phyloP scores from a whole-genome alignment of 2,329 filamentous ascomycete genomes.

The Furcasterigmium sp. region DNA sequence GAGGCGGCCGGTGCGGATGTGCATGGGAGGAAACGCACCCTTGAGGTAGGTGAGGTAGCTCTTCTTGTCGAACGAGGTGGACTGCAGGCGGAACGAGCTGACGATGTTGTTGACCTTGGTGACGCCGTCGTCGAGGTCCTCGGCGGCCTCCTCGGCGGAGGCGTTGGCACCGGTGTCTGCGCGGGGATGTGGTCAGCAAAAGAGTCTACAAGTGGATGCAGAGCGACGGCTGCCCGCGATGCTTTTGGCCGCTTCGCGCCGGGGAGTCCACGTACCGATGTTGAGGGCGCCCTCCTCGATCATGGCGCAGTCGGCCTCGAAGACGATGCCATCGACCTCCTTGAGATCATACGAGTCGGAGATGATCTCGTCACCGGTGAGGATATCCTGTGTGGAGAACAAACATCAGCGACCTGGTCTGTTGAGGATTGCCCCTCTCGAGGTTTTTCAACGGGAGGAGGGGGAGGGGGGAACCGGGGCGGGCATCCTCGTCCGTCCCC shows the following conservation, averaged over 20 bases:
- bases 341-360: constrained; percentile 89
- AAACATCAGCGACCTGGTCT: constrained; percentile 8
- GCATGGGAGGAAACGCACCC: constrained; percentile 44
- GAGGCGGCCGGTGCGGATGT: background rate
- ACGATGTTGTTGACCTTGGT: constrained; percentile 89
- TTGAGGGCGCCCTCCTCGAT: constrained; percentile 72
- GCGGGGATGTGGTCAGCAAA: background rate
- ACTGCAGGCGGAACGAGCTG: constrained; percentile 83
- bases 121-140: constrained; percentile 63
- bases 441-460: background rate
- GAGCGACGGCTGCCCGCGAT: too few species aligned
- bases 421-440: background rate
- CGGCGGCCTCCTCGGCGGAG: constrained; percentile 84
- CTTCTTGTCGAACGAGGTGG: constrained; percentile 83
- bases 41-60: constrained; percentile 79
- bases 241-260: too few species aligned
- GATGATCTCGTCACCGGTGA: constrained; percentile 92
- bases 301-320: constrained; percentile 89
- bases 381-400: constrained; percentile 61
- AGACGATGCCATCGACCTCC: constrained; percentile 72
- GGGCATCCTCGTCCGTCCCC: too few species aligned
- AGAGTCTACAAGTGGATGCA: too few species aligned
- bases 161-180: constrained; percentile 91
- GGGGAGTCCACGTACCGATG: constrained; percentile 70
- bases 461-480: constrained; percentile 11